Conservation (phyloP, 2,329 filamentous ascomycete genomes). For the Monascus ruber region DNA sequence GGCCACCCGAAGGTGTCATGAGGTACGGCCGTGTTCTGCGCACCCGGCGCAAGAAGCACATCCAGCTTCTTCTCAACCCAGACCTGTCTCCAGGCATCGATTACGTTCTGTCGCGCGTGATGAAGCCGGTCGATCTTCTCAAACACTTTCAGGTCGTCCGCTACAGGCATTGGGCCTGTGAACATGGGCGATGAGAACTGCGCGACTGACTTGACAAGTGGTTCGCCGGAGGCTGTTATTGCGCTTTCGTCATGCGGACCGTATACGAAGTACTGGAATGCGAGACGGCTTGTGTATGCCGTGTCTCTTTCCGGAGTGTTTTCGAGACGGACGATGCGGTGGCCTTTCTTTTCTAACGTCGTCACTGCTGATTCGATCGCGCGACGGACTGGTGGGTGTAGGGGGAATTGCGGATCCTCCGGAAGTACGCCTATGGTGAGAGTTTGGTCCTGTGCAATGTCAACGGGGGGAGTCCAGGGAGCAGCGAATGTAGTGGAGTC, state of each 20-base stretch:
- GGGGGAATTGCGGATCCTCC: not conserved
- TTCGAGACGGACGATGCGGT: not conserved
- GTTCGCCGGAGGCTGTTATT: not conserved
- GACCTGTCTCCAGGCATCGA: conserved; percentile 29
- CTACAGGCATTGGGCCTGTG: conserved; percentile 4
- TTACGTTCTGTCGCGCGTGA: conserved; percentile 21
- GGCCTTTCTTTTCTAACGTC: not conserved
- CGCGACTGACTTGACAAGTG: conserved; percentile 25
- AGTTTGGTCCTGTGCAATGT: conserved; percentile 6
- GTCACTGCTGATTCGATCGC: not conserved
- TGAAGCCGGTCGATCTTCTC: conserved; percentile 35
- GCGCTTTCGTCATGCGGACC: conserved; percentile 1
- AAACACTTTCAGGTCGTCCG: conserved; percentile 14
- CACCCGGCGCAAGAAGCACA: conserved; percentile 37
- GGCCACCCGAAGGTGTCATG: conserved; percentile 36
- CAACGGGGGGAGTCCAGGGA: conserved; percentile 9
- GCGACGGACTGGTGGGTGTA: not conserved
- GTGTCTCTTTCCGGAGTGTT: not conserved
- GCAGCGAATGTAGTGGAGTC: conserved; percentile 15
- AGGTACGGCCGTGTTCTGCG: conserved; percentile 39
- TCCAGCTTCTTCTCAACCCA: conserved; percentile 35
- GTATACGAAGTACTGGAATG: conserved; percentile 2
- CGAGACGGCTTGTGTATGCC: conserved; percentile 1
- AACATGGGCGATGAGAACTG: conserved; percentile 10
- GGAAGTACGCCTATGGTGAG: conserved; percentile 4